These are phyloP conservation scores for Cladophialophora chaetospira DNA, from an alignment of 2,329 filamentous ascomycete species.

Conservation along the genomic window DNA sequence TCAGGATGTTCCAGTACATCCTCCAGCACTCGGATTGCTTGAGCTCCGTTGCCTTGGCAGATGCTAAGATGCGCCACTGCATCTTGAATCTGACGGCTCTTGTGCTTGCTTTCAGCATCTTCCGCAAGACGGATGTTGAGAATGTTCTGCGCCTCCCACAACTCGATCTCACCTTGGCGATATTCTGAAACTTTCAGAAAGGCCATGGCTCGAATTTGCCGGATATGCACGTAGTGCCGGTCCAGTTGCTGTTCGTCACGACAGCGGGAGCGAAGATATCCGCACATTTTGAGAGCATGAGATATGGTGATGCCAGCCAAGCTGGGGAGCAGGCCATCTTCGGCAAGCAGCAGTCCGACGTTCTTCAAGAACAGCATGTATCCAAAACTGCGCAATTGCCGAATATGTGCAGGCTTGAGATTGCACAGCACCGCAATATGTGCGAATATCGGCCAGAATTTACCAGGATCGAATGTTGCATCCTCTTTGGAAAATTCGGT, in stretches of 20 bases:
- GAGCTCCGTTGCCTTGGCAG: constrained; percentile 1
- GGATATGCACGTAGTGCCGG: constrained; percentile 13
- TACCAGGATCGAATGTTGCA: constrained; percentile 4
- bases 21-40: constrained; percentile 2
- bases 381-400: constrained; percentile 1
- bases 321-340: constrained; percentile 4
- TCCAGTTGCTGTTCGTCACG: not conserved
- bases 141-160: constrained; percentile 6
- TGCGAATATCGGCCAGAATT: constrained; percentile 13
- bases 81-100: constrained; percentile 9
- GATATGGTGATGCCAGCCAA: constrained; percentile 1
- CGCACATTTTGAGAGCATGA: constrained; percentile 17
- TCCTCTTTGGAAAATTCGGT: not conserved
- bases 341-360: constrained; percentile 4
- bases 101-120: not conserved
- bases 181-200: constrained; percentile 9
- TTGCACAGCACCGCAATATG: constrained; percentile 9
- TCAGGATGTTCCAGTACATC: not conserved
- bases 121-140: not conserved
- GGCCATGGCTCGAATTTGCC: constrained; percentile 2
- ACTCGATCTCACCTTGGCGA: not conserved
- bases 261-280: not conserved
- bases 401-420: not conserved
- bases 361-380: constrained; percentile 13
- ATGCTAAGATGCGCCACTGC: constrained; percentile 6